Conservation (phyloP, 805 yeast genomes). For the Candida hungchunana region DNA sequence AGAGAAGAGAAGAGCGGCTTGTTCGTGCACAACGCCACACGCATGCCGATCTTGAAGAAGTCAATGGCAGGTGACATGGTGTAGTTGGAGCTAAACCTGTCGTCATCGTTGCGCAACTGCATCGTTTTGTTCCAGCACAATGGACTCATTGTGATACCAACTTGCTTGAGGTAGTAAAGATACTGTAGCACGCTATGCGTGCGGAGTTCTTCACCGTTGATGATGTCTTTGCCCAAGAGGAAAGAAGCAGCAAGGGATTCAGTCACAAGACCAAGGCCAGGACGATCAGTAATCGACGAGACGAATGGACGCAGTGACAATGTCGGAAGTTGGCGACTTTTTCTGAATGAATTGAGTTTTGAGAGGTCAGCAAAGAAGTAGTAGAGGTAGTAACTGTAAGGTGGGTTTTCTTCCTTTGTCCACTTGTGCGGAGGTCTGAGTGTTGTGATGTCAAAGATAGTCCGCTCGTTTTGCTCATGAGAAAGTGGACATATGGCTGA, state of each 20-base stretch:
- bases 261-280: slow-evolving; percentile 26
- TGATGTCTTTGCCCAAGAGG: slow-evolving; percentile 21
- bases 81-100: slow-evolving; percentile 9
- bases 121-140: slow-evolving; percentile 28
- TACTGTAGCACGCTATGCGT: slow-evolving; percentile 25
- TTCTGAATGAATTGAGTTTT: slow-evolving; percentile 22
- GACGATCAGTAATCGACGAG: slow-evolving; percentile 20
- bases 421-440: slow-evolving; percentile 29
- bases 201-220: slow-evolving; percentile 24
- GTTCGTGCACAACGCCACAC: slow-evolving; percentile 22
- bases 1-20: slow-evolving; percentile 26
- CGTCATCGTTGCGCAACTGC: slow-evolving; percentile 24
- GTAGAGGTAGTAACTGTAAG: slow-evolving; percentile 35
- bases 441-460: slow-evolving; percentile 18
- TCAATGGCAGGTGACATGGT: slow-evolving; percentile 19
- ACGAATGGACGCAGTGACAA: slow-evolving; percentile 23
- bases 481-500: slow-evolving; percentile 31
- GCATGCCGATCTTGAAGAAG: slow-evolving; percentile 25
- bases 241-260: slow-evolving; percentile 23
- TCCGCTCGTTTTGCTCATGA: slow-evolving; percentile 19
- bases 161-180: slow-evolving; percentile 25
- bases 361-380: slow-evolving; percentile 28
- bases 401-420: slow-evolving; percentile 34
- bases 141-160: slow-evolving; percentile 28
- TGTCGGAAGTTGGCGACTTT: slow-evolving; percentile 14